Evolutionary conservation across 108 stramenopile genomes (phyloP).

Genomic region (Poteriospumella lacustris): DNA sequence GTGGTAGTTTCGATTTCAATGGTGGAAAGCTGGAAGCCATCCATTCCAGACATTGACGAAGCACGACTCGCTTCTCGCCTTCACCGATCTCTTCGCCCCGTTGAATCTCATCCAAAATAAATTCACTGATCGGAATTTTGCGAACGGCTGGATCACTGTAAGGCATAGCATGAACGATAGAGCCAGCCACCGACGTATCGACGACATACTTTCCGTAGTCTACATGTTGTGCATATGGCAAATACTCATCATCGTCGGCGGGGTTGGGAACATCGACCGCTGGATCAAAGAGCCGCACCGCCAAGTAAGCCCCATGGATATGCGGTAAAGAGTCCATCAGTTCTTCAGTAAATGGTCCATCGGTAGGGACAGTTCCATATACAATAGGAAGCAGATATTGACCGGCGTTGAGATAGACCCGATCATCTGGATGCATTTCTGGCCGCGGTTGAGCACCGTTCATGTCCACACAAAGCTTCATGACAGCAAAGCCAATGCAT

Average conservation of each 20-base stretch:
- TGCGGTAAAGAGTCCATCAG: neutral
- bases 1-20: neutral
- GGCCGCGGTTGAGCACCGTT: neutral
- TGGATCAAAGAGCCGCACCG: slow-evolving; percentile 13
- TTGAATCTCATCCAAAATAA: neutral
- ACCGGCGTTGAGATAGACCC: neutral
- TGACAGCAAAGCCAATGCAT: neutral
- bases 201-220: neutral
- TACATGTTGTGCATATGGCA: neutral
- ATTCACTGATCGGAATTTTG: neutral
- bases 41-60: neutral
- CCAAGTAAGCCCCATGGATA: neutral
- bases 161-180: neutral
- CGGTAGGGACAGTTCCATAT: neutral
- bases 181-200: neutral
- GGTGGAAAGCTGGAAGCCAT: neutral
- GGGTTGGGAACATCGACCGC: neutral
- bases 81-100: neutral
- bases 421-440: neutral
- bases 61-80: neutral
- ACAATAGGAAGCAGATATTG: neutral
- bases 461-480: neutral
- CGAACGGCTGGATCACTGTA: neutral
- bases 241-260: neutral
- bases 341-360: neutral